Evolutionary conservation across 164 flowering plant species (phyloP).

Genomic region (Magnolia officinalis): DNA sequence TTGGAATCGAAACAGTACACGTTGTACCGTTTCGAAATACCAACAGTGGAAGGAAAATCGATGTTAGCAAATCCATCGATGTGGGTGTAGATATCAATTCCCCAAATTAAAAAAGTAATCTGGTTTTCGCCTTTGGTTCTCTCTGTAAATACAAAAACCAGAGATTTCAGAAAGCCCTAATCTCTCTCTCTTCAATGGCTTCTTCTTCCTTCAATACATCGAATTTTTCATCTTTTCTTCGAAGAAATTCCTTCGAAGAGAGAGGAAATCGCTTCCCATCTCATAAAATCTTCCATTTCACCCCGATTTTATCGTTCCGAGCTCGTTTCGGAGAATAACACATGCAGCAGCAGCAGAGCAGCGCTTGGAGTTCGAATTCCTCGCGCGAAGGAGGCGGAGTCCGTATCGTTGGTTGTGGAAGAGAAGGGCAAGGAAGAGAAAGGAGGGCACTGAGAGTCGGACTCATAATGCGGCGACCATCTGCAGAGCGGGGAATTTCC

Average conservation of each 20-base stretch:
- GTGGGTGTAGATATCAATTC: too few relatives aligned
- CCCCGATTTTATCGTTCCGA: not conserved
- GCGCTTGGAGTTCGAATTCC: slow-evolving; percentile 10
- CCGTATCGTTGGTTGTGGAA: not conserved
- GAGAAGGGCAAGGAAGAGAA: slow-evolving; percentile 19
- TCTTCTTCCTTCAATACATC: not conserved
- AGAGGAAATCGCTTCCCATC: not conserved
- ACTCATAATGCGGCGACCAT: slow-evolving; percentile 80
- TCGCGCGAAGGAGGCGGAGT: slow-evolving; percentile 3
- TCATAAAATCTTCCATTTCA: not conserved
- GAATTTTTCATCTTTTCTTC: not conserved
- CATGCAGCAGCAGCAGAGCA: not conserved
- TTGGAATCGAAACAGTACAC: too few relatives aligned
- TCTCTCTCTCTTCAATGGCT: slow-evolving; percentile 8
- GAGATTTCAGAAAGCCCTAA: not conserved
- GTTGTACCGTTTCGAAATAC: too few relatives aligned
- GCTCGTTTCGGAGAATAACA: slow-evolving; percentile 6
- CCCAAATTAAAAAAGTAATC: too few relatives aligned
- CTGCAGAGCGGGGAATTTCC: slow-evolving; percentile 89
- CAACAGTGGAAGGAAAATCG: too few relatives aligned
- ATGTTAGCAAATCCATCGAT: too few relatives aligned
- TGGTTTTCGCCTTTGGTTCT: too few relatives aligned
- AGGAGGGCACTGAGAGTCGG: slow-evolving; percentile 57
- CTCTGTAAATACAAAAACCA: not conserved
- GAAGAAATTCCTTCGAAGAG: not conserved